Evolutionary conservation across 495 filamentous ascomycete genomes (phyloP).

Genomic region (Aspergillus avenaceus): DNA sequence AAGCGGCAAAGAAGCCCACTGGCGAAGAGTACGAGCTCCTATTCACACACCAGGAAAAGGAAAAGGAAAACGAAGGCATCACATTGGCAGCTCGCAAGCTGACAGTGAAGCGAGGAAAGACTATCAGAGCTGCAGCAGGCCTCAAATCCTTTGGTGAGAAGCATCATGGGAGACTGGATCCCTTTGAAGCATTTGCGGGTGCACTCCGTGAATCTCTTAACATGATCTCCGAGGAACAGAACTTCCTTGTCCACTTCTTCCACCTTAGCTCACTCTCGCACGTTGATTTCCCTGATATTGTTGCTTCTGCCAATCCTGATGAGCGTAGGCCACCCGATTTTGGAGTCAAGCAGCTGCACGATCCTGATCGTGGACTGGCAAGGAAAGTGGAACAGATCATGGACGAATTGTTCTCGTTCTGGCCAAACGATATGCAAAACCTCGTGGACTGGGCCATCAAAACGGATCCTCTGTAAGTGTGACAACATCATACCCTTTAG

Average conservation of each 20-base stretch:
- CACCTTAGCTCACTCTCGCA: slow-evolving; percentile 75
- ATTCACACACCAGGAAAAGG: slow-evolving; percentile 82
- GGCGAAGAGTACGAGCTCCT: slow-evolving; percentile 84
- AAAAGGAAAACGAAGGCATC: slow-evolving; percentile 64
- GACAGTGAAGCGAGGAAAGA: slow-evolving; percentile 88
- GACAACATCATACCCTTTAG: neutral
- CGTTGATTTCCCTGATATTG: slow-evolving; percentile 76
- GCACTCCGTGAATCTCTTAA: slow-evolving; percentile 73
- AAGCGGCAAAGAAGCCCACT: slow-evolving; percentile 68
- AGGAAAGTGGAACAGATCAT: slow-evolving; percentile 75
- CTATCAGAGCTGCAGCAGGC: slow-evolving; percentile 67
- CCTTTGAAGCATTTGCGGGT: slow-evolving; percentile 80
- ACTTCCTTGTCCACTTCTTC: slow-evolving; percentile 92
- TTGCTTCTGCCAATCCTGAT: slow-evolving; percentile 61
- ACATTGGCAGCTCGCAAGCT: slow-evolving; percentile 80
- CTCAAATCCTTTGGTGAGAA: slow-evolving; percentile 55
- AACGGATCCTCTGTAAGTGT: slow-evolving; percentile 72
- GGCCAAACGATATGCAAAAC: slow-evolving; percentile 72
- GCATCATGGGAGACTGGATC: slow-evolving; percentile 62
- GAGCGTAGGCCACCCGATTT: slow-evolving; percentile 65
- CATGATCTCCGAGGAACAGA: slow-evolving; percentile 85
- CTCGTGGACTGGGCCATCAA: slow-evolving; percentile 80
- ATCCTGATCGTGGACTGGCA: slow-evolving; percentile 79
- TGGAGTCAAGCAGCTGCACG: slow-evolving; percentile 65
- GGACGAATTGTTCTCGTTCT: slow-evolving; percentile 80